Evolutionary conservation across 2,329 filamentous ascomycete genomes (phyloP).

Genomic region (Sporothrix protearum): DNA sequence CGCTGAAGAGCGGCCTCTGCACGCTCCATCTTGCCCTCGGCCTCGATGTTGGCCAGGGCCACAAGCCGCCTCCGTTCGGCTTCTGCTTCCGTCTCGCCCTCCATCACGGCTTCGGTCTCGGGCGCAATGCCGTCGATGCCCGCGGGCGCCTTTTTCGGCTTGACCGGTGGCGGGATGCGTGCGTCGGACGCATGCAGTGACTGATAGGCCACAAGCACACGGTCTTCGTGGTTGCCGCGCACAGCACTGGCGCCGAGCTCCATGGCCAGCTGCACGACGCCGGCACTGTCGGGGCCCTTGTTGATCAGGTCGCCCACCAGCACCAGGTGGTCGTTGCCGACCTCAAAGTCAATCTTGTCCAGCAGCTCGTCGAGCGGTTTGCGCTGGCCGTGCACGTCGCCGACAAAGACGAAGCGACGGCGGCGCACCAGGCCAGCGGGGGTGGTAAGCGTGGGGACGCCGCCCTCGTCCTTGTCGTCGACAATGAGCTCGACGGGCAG

Average conservation of each 20-base stretch:
- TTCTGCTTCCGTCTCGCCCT: constrained; percentile 21
- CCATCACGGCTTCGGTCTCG: constrained; percentile 1
- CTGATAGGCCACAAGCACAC: constrained; percentile 65
- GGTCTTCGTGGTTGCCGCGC: constrained; percentile 90
- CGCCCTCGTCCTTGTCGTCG: constrained; percentile 28
- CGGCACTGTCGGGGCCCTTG: constrained; percentile 79
- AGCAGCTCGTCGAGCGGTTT: constrained; percentile 64
- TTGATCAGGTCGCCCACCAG: constrained; percentile 75
- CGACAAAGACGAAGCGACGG: constrained; percentile 72
- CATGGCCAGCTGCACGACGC: constrained; percentile 73
- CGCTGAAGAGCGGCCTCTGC: constrained; percentile 29
- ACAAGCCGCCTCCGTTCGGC: constrained; percentile 4
- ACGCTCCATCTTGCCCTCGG: constrained; percentile 24
- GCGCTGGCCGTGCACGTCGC: constrained; percentile 89
- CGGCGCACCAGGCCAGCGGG: constrained; percentile 32
- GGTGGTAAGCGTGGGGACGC: constrained; percentile 23
- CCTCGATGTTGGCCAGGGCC: constrained; percentile 19
- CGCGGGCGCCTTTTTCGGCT: neutral
- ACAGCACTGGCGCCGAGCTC: constrained; percentile 73
- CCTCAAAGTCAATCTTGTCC: constrained; percentile 60
- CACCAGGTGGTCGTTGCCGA: constrained; percentile 65
- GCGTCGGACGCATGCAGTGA: constrained; percentile 30
- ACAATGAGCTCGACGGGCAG: constrained; percentile 35
- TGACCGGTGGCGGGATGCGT: neutral
- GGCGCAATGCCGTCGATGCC: neutral